Conservation (phyloP, 164 flowering plant genomes). For the Nelumbo lutea region DNA sequence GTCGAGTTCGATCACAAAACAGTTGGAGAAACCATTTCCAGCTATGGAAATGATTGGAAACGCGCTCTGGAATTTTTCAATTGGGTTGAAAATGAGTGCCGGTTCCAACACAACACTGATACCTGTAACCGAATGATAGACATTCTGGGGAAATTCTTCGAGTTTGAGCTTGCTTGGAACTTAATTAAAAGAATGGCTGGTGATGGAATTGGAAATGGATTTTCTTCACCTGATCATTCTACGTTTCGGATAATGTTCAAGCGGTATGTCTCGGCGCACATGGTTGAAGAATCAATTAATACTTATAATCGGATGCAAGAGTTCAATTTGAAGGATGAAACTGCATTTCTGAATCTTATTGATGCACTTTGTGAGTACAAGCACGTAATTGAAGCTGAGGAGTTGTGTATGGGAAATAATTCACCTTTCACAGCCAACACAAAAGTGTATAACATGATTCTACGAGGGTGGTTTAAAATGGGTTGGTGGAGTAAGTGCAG, state of each 20-base stretch:
- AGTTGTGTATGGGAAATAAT: slow-evolving; percentile 40
- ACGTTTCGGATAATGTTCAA: slow-evolving; percentile 80
- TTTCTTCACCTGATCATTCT: slow-evolving; percentile 41
- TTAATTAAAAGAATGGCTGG: slow-evolving; percentile 43
- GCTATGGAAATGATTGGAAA: slow-evolving; percentile 70
- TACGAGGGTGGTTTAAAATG: slow-evolving; percentile 77
- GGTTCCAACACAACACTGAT: slow-evolving; percentile 49
- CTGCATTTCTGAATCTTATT: slow-evolving; percentile 53
- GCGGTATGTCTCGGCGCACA: slow-evolving; percentile 67
- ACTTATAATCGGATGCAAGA: slow-evolving; percentile 35
- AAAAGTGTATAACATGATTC: slow-evolving; percentile 66
- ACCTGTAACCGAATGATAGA: slow-evolving; percentile 71
- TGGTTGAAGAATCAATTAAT: slow-evolving; percentile 58
- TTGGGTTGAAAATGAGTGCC: slow-evolving; percentile 51
- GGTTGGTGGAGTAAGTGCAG: slow-evolving; percentile 91
- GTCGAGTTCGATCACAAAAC: slow-evolving; percentile 25
- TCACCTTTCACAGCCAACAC: slow-evolving; percentile 19
- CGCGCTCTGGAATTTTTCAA: slow-evolving; percentile 75
- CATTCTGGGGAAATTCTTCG: slow-evolving; percentile 76
- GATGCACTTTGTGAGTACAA: slow-evolving; percentile 88
- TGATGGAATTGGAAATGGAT: neutral
- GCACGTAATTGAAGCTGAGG: slow-evolving; percentile 88
- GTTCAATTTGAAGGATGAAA: slow-evolving; percentile 62
- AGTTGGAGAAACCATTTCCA: slow-evolving; percentile 49
- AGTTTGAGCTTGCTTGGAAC: slow-evolving; percentile 58